Base-by-base conservation (phyloP, 805 yeast species). In the Schwanniomyces polymorphus region DNA sequence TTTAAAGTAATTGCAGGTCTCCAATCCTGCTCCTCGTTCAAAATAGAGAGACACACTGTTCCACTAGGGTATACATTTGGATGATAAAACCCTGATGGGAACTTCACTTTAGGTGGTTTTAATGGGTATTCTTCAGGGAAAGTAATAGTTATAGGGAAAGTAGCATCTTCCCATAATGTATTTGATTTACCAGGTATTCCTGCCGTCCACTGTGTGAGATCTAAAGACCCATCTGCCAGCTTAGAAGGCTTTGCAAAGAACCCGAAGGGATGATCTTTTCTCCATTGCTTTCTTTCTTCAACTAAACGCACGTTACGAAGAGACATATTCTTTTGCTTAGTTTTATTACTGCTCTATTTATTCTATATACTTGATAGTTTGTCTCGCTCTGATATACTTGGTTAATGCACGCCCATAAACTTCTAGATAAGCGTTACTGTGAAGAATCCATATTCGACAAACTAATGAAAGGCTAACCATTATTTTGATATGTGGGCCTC, bases 41-140 rank as follows among this genome's bases (percentile, higher is more conserved):
- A 75, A 45, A 94, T 91, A 44, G 95, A 85, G 41, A 94, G 78
- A 69, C 99, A 94, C 31, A 94, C 85, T 1, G 98, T 94, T 1
- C 99, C 99, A 46, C 96, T 88, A 1, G 99, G 99, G 59, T 94
- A 94, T 8, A 94, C 92, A 60, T 94, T 94, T 10, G 99, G 99
- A 67, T 94, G 99, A 70, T 91, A 94, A 59, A 94, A 94, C 0
- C 87, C 88, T 2, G 84, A 80, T 2, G 97, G 96, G 56, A 94
- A 91, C 68, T 80, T 82, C 48, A 96, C 91, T 60, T 90, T 91
- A 37, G 98, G 98, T 0, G 99, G 99, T 65, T 92, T 92, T 7
- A 97, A 86, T 2, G 99, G 99, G 62, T 90, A 94, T 51, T 92
- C 98, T 44, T 84, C 87, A 0, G 97, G 90, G 67, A 94, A 94